Percentiles rank a stretch among this genome's conserved stretches.
Evolutionary conservation across 345 rosid species (phyloP).

Genomic region (Boechera divaricarpa): DNA sequence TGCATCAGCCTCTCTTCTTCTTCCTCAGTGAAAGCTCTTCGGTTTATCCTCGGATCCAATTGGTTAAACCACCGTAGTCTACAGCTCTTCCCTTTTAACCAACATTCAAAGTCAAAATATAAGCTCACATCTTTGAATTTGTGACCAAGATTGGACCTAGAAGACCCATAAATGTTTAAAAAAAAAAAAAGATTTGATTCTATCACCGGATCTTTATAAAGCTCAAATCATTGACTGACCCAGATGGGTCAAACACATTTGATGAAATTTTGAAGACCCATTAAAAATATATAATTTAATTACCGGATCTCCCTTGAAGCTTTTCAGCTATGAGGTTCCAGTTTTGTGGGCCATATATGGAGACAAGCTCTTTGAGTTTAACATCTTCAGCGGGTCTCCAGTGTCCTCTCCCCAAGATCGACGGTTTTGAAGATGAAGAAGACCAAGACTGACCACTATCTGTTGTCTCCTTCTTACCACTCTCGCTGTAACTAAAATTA

Average conservation of each 20-base stretch:
- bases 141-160: constrained; percentile 14
- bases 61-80: constrained; percentile 97
- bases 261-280: neutral
- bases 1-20: constrained; percentile 97
- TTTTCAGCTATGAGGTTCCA: constrained; percentile 99
- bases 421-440: constrained; percentile 54
- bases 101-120: constrained; percentile 1
- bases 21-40: constrained; percentile 88
- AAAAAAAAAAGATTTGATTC: neutral
- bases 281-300: neutral
- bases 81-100: constrained; percentile 83
- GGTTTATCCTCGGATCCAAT: constrained; percentile 91
- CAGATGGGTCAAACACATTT: constrained; percentile 22
- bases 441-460: constrained; percentile 69
- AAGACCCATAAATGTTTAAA: neutral
- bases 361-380: constrained; percentile 91
- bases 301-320: constrained; percentile 96
- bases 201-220: constrained; percentile 2
- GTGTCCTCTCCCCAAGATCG: constrained; percentile 69
- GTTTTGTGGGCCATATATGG: constrained; percentile 93
- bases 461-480: constrained; percentile 50
- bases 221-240: neutral
- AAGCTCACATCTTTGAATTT: constrained; percentile 17
- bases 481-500: constrained; percentile 38
- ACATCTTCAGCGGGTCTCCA: constrained; percentile 97